Evolutionary conservation across 192 early-diverging fungal genomes (phyloP).

Genomic region (Phlyctochytrium arcticum): DNA sequence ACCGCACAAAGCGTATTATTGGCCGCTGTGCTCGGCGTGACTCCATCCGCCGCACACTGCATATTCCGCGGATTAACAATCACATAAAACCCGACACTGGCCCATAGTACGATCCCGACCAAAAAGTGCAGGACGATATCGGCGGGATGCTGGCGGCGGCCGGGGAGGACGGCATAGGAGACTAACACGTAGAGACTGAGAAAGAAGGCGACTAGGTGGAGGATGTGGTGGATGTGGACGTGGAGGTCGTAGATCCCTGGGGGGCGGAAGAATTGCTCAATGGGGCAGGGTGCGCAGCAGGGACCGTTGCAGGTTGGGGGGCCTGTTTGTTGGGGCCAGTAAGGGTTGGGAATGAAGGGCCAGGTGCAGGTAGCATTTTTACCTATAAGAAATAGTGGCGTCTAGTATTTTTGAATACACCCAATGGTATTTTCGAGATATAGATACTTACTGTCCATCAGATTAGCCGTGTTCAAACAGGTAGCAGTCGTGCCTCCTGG

Average conservation of each 20-base stretch:
- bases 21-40: constrained; percentile 16
- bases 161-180: constrained; percentile 23
- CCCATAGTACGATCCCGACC: constrained; percentile 16
- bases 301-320: constrained; percentile 7
- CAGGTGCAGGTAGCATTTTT: background rate
- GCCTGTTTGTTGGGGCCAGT: background rate
- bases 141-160: constrained; percentile 23
- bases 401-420: too few relatives aligned
- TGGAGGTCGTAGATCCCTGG: constrained; percentile 5
- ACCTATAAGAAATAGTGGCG: background rate
- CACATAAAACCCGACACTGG: constrained; percentile 10
- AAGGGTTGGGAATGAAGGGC: constrained; percentile 9
- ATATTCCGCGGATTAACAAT: constrained; percentile 6
- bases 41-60: constrained; percentile 22
- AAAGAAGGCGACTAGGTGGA: constrained; percentile 9
- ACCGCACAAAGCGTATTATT: constrained; percentile 26
- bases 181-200: constrained; percentile 11
- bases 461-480: too few relatives aligned
- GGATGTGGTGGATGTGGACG: constrained; percentile 10
- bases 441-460: too few relatives aligned
- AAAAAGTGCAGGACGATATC: constrained; percentile 30
- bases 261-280: constrained; percentile 7
- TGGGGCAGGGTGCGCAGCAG: constrained; percentile 27
- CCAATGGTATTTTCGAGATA: too few relatives aligned
- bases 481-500: too few relatives aligned